Evolutionary conservation across 2,329 filamentous ascomycete genomes (phyloP).

Genomic region (Curvularia hawaiiensis): DNA sequence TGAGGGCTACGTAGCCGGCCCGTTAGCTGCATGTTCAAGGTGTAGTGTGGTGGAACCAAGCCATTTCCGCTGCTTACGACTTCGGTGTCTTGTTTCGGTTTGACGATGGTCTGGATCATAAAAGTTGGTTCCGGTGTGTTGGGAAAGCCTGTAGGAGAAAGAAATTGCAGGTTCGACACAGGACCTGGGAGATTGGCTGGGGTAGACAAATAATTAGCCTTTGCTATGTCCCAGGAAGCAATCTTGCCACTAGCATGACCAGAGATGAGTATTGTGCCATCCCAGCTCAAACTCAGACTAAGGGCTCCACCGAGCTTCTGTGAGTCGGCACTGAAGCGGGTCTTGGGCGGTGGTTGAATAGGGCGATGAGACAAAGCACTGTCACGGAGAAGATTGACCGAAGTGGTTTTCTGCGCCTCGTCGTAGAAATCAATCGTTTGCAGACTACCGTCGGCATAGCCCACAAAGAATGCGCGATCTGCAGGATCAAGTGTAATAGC

Average conservation of each 20-base stretch:
- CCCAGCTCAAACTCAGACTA: constrained; percentile 77
- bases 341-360: constrained; percentile 48
- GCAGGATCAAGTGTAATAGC: constrained; percentile 80
- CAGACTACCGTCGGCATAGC: constrained; percentile 79
- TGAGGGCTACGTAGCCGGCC: constrained; percentile 31
- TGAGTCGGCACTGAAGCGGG: constrained; percentile 58
- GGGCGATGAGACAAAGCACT: constrained; percentile 61
- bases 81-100: constrained; percentile 73
- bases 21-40: constrained; percentile 67
- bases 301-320: constrained; percentile 69
- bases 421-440: constrained; percentile 78
- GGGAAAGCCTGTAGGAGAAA: constrained; percentile 63
- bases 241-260: constrained; percentile 83
- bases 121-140: constrained; percentile 48
- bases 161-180: constrained; percentile 80
- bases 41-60: constrained; percentile 62
- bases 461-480: constrained; percentile 80
- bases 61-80: constrained; percentile 39
- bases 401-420: constrained; percentile 50
- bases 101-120: constrained; percentile 68
- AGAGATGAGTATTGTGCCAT: constrained; percentile 78
- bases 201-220: constrained; percentile 69
- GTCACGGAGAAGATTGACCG: constrained; percentile 53
- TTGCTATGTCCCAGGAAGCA: constrained; percentile 78
- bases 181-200: constrained; percentile 77